Percentiles rank a stretch among this genome's conserved stretches.
Conservation (phyloP, 345 rosid species). For the Pistacia integerrima region DNA sequence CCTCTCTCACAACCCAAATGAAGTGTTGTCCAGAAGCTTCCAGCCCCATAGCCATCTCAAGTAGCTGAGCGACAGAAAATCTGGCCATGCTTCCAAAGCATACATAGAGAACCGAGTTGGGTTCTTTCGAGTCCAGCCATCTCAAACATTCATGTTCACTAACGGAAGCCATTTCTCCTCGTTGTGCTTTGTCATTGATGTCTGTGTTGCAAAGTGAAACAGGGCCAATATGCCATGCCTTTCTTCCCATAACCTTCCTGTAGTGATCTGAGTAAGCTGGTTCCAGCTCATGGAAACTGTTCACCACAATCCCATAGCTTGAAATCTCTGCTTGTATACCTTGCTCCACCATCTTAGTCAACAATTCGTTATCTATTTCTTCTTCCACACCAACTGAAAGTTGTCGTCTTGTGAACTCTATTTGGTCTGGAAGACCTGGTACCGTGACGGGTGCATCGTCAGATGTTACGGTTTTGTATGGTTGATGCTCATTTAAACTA, state of each 20-base stretch:
- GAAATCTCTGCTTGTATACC: slow-evolving; percentile 1
- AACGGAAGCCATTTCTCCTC: slow-evolving; percentile 21
- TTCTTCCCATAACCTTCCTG: slow-evolving; percentile 13
- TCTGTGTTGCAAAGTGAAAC: slow-evolving; percentile 20
- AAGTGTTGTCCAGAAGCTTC: slow-evolving; percentile 24
- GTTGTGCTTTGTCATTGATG: slow-evolving; percentile 18
- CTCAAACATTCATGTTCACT: slow-evolving; percentile 15
- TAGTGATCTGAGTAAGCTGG: slow-evolving; percentile 24
- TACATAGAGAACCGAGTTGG: slow-evolving; percentile 20
- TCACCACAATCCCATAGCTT: slow-evolving; percentile 23
- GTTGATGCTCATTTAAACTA: slow-evolving; percentile 13
- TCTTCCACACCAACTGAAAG: not conserved
- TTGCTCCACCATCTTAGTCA: not conserved
- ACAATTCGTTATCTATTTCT: not conserved
- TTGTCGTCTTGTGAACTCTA: slow-evolving; percentile 25
- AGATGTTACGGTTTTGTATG: slow-evolving; percentile 24
- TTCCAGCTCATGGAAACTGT: slow-evolving; percentile 27
- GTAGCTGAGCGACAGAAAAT: slow-evolving; percentile 11
- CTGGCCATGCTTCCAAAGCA: slow-evolving; percentile 20
- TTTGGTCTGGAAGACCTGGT: slow-evolving; percentile 37
- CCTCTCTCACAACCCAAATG: slow-evolving; percentile 19
- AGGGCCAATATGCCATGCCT: slow-evolving; percentile 24
- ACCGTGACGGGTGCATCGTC: slow-evolving; percentile 35
- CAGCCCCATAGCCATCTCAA: slow-evolving; percentile 26
- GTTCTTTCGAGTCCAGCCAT: slow-evolving; percentile 23